These are phyloP conservation scores for Clonostachys chloroleuca DNA, from an alignment of 2,329 filamentous ascomycete genomes.

Conservation along the genomic window DNA sequence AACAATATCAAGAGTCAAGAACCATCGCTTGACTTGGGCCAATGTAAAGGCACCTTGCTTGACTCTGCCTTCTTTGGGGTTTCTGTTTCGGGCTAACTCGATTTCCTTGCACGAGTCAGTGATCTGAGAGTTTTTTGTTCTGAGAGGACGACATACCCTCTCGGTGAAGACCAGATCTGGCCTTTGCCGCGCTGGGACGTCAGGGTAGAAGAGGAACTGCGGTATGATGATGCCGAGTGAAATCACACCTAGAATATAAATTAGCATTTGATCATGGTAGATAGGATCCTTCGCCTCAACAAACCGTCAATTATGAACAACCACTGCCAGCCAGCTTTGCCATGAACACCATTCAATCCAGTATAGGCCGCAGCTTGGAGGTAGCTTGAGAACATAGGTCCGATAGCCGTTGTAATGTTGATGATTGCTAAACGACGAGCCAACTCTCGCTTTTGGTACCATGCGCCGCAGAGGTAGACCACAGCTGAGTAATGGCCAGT, in stretches of 20 bases:
- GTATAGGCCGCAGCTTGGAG: slow-evolving; percentile 31
- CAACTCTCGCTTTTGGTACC: not conserved
- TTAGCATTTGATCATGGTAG: slow-evolving; percentile 41
- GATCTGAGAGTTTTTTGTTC: too few relatives aligned
- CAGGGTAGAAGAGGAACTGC: slow-evolving; percentile 40
- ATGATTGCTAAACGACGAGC: not conserved
- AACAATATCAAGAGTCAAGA: slow-evolving; percentile 10
- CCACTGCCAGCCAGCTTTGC: slow-evolving; percentile 40
- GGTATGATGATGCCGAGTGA: slow-evolving; percentile 45
- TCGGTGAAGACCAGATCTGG: slow-evolving; percentile 23
- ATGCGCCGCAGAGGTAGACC: not conserved
- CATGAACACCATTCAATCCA: slow-evolving; percentile 24
- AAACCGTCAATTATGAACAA: not conserved
- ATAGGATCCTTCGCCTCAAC: too few relatives aligned
- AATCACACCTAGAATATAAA: slow-evolving; percentile 43
- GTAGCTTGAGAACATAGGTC: slow-evolving; percentile 13
- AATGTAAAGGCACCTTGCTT: slow-evolving; percentile 10
- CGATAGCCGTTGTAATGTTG: slow-evolving; percentile 6
- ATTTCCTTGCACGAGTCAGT: not conserved
- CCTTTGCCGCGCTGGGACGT: slow-evolving; percentile 27
- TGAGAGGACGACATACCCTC: slow-evolving; percentile 13
- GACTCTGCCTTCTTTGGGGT: slow-evolving; percentile 10
- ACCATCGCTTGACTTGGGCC: slow-evolving; percentile 13
- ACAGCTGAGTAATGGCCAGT: slow-evolving; percentile 2
- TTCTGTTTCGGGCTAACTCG: slow-evolving; percentile 21